Evolutionary conservation across 768 basidiomycete species (phyloP).

Genomic region (Termitomyces sp.): DNA sequence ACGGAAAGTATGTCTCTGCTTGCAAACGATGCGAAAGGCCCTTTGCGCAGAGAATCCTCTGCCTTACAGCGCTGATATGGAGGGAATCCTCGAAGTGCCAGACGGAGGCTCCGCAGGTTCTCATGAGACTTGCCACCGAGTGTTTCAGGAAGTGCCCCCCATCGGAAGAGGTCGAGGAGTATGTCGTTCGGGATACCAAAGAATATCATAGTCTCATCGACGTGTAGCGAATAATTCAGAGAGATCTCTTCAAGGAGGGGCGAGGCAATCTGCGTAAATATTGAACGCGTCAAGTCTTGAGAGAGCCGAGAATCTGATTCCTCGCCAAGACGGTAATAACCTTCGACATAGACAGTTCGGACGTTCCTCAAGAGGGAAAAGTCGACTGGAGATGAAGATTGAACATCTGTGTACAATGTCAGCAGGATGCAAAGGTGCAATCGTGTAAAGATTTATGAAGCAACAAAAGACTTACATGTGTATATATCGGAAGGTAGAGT

Average conservation of each 20-base stretch:
- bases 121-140: conserved; percentile 10
- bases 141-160: conserved; percentile 21
- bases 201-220: conserved; percentile 15
- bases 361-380: conserved; percentile 17
- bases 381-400: conserved; percentile 12
- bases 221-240: conserved; percentile 16
- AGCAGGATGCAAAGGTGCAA: background rate
- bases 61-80: conserved; percentile 10
- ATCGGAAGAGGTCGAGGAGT: conserved; percentile 20
- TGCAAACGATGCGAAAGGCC: conserved; percentile 12
- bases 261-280: conserved; percentile 20
- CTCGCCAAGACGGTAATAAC: conserved; percentile 15
- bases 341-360: conserved; percentile 20
- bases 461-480: conserved; percentile 15
- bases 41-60: conserved; percentile 13
- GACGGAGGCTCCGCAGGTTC: conserved; percentile 6
- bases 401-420: conserved; percentile 11
- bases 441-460: background rate
- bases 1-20: conserved; percentile 12
- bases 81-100: conserved; percentile 13
- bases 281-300: conserved; percentile 15
- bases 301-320: conserved; percentile 10
- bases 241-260: conserved; percentile 16
- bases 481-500: conserved; percentile 16
- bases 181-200: conserved; percentile 23